Base-by-base conservation (phyloP, 768 basidiomycete genomes). In the Mrakia hoshinonis region DNA sequence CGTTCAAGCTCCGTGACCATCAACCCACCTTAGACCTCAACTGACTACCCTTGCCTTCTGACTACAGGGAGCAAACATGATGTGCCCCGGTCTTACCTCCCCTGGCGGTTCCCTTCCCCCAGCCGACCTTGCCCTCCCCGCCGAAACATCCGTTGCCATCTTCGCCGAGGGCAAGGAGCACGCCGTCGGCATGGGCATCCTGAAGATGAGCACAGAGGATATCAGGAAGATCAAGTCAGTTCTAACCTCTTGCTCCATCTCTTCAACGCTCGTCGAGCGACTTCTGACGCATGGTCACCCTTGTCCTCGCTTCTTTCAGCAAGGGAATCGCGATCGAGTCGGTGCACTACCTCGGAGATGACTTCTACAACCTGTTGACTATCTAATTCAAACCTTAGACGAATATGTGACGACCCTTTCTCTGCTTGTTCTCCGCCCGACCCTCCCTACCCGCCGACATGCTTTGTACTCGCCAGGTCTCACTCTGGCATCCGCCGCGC, bases 81-180 rank as follows among this genome's bases (percentile, higher is more conserved):
- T 81, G 80, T 79, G 79, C 11, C 96, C 96, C 5, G 96, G 96
- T 26, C 82, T 99, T 68, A 95, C 96, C 34, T 98, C 95, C 46
- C 84, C 87, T 43, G 94, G 94, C 9, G 95, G 95, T 10, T 85
- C 85, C 76, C 85, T 98, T 0, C 95, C 95, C 0, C 86, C 90
- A 11, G 80, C 86, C 18, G 86, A 87, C 48, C 82, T 81, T 22
- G 86, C 84, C 3, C 81, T 97, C 47, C 84, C 86, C 29, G 85
- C 86, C 46, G 87, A 86, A n/a, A 82, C 85, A 0, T 83, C 89
- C 7, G 93, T 99, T n/a, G 91, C 90, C 3, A 87, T 99, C 64
- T 84, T 88, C 75, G 92, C 94, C n/a, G 93, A 97, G 80, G 95
- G 95, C 12, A 98, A 98, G 80, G 90, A 92, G 75, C 87, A 91